phyloP scores from a whole-genome alignment of 495 filamentous ascomycete species.

The Lasiosphaeria miniovina region DNA sequence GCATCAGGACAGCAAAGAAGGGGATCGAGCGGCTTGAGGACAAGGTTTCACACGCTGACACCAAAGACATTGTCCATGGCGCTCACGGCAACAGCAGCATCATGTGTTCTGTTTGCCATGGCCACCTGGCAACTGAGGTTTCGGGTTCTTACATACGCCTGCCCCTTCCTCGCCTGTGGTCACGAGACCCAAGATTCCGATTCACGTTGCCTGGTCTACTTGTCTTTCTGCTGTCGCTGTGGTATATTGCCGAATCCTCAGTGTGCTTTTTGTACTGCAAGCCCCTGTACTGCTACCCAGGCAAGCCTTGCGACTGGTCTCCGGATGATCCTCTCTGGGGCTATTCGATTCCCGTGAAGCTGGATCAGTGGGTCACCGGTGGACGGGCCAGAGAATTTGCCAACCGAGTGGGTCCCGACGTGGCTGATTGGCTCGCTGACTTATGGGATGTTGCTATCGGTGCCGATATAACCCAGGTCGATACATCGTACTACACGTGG shows the following conservation, averaged over 20 bases:
- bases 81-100: neutral
- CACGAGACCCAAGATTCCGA: slow-evolving; percentile 40
- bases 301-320: slow-evolving; percentile 44
- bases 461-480: slow-evolving; percentile 36
- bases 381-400: slow-evolving; percentile 36
- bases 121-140: neutral
- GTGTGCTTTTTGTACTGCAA: slow-evolving; percentile 64
- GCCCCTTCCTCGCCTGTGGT: slow-evolving; percentile 59
- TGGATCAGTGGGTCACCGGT: slow-evolving; percentile 53
- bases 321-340: slow-evolving; percentile 51
- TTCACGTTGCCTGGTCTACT: slow-evolving; percentile 58
- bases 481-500: slow-evolving; percentile 29
- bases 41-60: slow-evolving; percentile 48
- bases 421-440: slow-evolving; percentile 41
- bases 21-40: slow-evolving; percentile 66
- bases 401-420: slow-evolving; percentile 30
- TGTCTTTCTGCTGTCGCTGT: slow-evolving; percentile 45
- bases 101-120: slow-evolving; percentile 17
- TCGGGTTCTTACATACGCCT: slow-evolving; percentile 39
- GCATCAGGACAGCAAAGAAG: slow-evolving; percentile 63
- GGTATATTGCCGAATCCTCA: slow-evolving; percentile 58
- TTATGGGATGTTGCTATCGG: slow-evolving; percentile 38
- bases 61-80: slow-evolving; percentile 14
- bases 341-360: slow-evolving; percentile 52
- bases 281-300: slow-evolving; percentile 47